A percentile compares a stretch with the other conserved stretches of the same genome.
These are phyloP conservation scores for Moricandia moricandioides DNA, from an alignment of 345 rosid genomes.

Conservation along the genomic window DNA sequence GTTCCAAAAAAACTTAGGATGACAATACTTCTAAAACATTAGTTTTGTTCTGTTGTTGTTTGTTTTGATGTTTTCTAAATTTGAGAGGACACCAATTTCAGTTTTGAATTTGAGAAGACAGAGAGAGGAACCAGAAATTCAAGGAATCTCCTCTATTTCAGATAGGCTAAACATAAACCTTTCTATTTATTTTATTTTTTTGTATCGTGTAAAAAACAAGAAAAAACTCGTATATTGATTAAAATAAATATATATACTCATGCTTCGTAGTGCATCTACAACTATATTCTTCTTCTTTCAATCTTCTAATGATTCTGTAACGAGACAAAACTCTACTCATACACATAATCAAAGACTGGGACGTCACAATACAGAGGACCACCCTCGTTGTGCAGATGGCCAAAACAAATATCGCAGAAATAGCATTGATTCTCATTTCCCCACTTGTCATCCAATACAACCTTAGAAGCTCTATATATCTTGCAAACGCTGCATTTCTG, in stretches of 20 bases:
- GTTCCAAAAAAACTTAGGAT: conserved; percentile 29
- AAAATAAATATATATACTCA: not conserved
- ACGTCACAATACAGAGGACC: conserved; percentile 40
- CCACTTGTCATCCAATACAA: conserved; percentile 69
- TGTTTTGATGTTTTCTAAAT: conserved; percentile 27
- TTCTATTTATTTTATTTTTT: not conserved
- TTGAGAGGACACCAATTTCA: conserved; percentile 10
- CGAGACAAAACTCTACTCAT: conserved; percentile 26
- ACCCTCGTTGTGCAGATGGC: conserved; percentile 51
- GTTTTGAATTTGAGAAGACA: conserved; percentile 28
- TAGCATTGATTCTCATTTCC: conserved; percentile 68
- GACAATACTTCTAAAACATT: not conserved
- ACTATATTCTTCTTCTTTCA: not conserved
- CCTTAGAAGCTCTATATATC: conserved; percentile 55
- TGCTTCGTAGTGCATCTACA: not conserved
- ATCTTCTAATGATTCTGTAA: not conserved
- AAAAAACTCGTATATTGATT: not conserved
- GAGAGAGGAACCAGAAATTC: conserved; percentile 27
- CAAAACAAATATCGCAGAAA: conserved; percentile 71
- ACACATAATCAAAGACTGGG: conserved; percentile 57
- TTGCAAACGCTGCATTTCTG: conserved; percentile 71
- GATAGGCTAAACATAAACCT: not conserved
- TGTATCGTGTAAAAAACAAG: not conserved
- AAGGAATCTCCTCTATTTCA: conserved; percentile 24
- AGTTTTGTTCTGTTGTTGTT: conserved; percentile 6